A percentile compares a stretch with the other conserved stretches of the same genome.
These are phyloP conservation scores for Saccharomycopsis hybrid DNA, from an alignment of 1,139 yeast genomes.

Conservation along the genomic window DNA sequence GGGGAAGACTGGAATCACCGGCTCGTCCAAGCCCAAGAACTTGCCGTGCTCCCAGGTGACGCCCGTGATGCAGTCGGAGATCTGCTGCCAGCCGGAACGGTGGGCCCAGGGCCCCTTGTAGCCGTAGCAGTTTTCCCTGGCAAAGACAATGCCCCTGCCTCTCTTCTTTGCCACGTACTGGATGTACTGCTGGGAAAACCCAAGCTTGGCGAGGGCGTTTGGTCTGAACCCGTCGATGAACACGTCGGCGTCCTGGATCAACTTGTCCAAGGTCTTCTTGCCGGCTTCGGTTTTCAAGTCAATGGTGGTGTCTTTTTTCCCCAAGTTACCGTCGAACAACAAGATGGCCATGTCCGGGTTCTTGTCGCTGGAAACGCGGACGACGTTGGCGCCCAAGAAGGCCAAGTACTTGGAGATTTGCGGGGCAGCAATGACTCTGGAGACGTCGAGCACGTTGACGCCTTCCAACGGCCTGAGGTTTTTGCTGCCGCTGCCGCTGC, in stretches of 20 bases:
- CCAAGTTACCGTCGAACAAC: slow-evolving; percentile 32
- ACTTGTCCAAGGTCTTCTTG: slow-evolving; percentile 27
- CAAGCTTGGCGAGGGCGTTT: slow-evolving; percentile 29
- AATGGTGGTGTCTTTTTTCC: slow-evolving; percentile 31
- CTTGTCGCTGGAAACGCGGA: slow-evolving; percentile 29
- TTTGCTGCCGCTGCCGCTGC: too few relatives aligned
- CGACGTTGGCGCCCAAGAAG: slow-evolving; percentile 32
- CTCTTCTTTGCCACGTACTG: slow-evolving; percentile 27
- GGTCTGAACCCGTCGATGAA: slow-evolving; percentile 32
- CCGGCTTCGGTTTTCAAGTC: slow-evolving; percentile 29
- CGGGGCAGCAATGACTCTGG: slow-evolving; percentile 33
- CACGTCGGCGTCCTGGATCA: slow-evolving; percentile 30
- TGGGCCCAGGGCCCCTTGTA: slow-evolving; percentile 30
- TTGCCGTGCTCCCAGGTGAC: slow-evolving; percentile 33
- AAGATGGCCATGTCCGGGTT: slow-evolving; percentile 32
- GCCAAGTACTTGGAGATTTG: slow-evolving; percentile 31
- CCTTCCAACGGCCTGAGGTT: slow-evolving; percentile 30
- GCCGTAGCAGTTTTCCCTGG: slow-evolving; percentile 33
- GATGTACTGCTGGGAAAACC: slow-evolving; percentile 29
- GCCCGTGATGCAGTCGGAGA: slow-evolving; percentile 33
- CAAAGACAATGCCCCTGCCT: slow-evolving; percentile 32
- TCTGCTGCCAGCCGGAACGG: slow-evolving; percentile 36
- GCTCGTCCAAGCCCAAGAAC: slow-evolving; percentile 30
- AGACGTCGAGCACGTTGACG: slow-evolving; percentile 31
- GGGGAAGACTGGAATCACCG: slow-evolving; percentile 34